Evolutionary conservation across 345 rosid genomes (phyloP), one percentile per base, ranked within the genome.

Genomic region (Combretum micranthum): DNA sequence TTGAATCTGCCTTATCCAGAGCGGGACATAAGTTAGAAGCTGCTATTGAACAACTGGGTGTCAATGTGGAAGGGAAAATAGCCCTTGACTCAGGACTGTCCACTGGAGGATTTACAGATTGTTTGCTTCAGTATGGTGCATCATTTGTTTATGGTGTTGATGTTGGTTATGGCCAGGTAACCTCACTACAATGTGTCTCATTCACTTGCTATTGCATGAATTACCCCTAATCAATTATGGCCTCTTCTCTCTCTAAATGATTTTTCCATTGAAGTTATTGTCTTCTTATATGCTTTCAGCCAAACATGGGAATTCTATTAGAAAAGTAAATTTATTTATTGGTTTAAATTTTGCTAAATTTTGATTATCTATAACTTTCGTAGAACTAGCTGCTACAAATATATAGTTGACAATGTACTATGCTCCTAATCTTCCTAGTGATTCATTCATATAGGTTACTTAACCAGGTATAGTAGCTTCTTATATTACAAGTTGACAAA

Each of bases 51-150:
- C 83, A 89, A 69, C 71, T 93, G 49, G 81, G 75, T 52, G 80
- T 89, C 64, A 82, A 87, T 75, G 99, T 89, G 10, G 75, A 76
- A 49, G 99, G 90, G 53, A 93, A 85, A 83, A 85, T 89, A 59
- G 96, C 85, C 53, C 95, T 93, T 52, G 99, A 93, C 80, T 73
- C 97, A 15, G 97, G 99, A 43, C 78, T 93, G 72, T 93, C 97
- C 17, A 89, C 96, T 0, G 96, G 99, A 69, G 99, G 97, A 52
- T 89, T 93, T 67, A 82, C 97, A 2, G 95, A 93, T 65, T 89
- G 97, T 70, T 77, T 93, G 79, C 99, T 93, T 67, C 97, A 88
- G 70, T 60, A 82, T 70, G 92, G 95, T 42, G 99, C 99, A 47
- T 81, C 92, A 42, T 80, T 72, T 72, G 99, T 89, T 50, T 87